Evolutionary conservation across 768 basidiomycete species (phyloP), one percentile per base, ranked within the genome.

Genomic region (Mrakia gelida): DNA sequence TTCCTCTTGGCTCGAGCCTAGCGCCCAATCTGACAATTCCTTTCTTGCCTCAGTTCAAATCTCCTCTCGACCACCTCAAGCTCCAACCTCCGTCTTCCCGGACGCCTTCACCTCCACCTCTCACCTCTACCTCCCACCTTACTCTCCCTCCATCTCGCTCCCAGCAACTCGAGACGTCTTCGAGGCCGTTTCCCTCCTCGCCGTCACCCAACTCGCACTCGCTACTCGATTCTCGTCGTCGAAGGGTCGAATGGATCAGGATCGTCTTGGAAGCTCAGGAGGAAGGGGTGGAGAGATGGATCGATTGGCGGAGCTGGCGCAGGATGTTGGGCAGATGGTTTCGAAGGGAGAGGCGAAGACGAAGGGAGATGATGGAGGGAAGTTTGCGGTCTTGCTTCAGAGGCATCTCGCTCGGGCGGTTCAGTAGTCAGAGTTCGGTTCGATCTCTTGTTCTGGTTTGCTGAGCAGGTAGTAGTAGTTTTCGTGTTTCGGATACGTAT

Each of bases 1-100:
- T 26, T 10, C 56, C 15, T 30, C 32, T 9, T 38, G 2, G 43
- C 59, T 61, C 88, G 13, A 89, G 91, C 81, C 86, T 87, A 41
- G 84, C 90, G 32, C 86, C 87, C 75, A 15, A 41, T 77, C 8
- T 59, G 79, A 32, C 56, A 32, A 72, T 10, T 65, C 32, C 62
- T 43, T 59, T 9, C 38, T 38, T 21, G 1, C 7, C n/a, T 67
- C 65, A 67, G 65, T n/a, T 13, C 65, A 67, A 41, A 11, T 41
- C 41, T 70, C 67, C 38, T 26, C 65, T 34, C 32, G 65, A 21
- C 65, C 41, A 71, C 23, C 71, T 73, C 79, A 26, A 28, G 59
- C 59, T 26, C 77, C 75, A 10, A 7, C 32, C 11, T 28, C 71
- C 30, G 45, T 73, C n/a, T 8, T 52, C 49, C 49, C 73, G 4